Conservation (phyloP, 768 basidiomycete genomes). For the Paxillus ammoniavirescens region DNA sequence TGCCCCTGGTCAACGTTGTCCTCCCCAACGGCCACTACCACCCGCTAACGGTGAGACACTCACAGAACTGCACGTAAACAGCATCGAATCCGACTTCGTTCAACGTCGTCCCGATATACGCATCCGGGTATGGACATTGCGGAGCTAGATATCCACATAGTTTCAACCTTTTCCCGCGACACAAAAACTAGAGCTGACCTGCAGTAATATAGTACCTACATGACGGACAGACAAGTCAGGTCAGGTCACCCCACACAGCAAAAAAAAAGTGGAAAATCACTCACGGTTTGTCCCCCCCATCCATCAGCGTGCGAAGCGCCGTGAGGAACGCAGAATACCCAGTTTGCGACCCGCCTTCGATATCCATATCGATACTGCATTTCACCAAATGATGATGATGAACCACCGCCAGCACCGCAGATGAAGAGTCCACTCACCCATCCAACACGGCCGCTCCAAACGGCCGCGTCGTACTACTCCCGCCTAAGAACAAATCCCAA, state of each 20-base stretch:
- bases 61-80: constrained; percentile 51
- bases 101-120: constrained; percentile 41
- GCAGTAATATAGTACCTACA: constrained; percentile 44
- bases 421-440: constrained; percentile 43
- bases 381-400: not conserved
- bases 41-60: constrained; percentile 13
- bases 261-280: constrained; percentile 6
- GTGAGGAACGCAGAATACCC: constrained; percentile 31
- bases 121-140: constrained; percentile 50
- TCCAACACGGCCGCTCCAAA: constrained; percentile 73
- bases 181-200: constrained; percentile 20
- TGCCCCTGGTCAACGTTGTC: not conserved
- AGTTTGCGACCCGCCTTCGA: constrained; percentile 41
- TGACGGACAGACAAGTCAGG: not conserved
- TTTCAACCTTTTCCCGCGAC: constrained; percentile 1
- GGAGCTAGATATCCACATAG: constrained; percentile 22
- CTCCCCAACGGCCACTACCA: not conserved
- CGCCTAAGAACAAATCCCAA: constrained; percentile 69
- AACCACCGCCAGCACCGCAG: not conserved
- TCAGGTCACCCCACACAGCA: not conserved
- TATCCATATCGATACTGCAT: constrained; percentile 42
- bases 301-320: constrained; percentile 26
- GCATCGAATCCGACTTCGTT: constrained; percentile 46
- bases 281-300: constrained; percentile 26
- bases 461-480: constrained; percentile 57